phyloP scores from a whole-genome alignment of 768 basidiomycete species.

The Suillus variegatus region DNA sequence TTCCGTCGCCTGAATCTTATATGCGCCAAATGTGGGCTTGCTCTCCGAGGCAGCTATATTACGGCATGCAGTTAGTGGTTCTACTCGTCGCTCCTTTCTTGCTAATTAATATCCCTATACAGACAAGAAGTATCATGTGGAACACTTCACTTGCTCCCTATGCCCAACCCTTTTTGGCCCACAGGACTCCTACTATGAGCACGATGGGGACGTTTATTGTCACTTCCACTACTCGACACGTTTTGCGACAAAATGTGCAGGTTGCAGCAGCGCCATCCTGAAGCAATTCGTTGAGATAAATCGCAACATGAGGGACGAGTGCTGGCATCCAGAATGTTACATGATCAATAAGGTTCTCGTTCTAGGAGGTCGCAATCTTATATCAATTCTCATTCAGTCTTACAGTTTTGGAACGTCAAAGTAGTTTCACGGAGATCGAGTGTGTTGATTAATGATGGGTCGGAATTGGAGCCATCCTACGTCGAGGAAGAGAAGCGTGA shows the following conservation, averaged over 20 bases:
- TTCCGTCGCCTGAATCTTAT: conserved; percentile 95
- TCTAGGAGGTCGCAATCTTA: conserved; percentile 12
- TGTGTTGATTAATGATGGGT: conserved; percentile 55
- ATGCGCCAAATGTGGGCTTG: conserved; percentile 94
- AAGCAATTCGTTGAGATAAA: conserved; percentile 99
- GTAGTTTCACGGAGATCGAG: conserved; percentile 75
- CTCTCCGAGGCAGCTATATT: conserved; percentile 95
- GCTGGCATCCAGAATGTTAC: conserved; percentile 99
- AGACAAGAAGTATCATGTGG: conserved; percentile 99
- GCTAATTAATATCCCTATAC: conserved; percentile 21
- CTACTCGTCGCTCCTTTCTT: conserved; percentile 10
- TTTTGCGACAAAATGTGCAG: conserved; percentile 98
- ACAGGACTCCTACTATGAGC: conserved; percentile 99
- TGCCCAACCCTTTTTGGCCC: conserved; percentile 96
- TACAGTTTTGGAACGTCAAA: conserved; percentile 99
- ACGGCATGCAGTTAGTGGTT: conserved; percentile 90
- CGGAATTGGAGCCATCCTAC: conserved; percentile 55
- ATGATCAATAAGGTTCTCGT: conserved; percentile 95
- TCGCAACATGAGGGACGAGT: conserved; percentile 96
- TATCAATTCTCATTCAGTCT: conserved; percentile 4
- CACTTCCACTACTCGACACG: conserved; percentile 99
- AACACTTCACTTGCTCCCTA: conserved; percentile 98
- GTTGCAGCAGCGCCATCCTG: conserved; percentile 94
- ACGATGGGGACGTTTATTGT: conserved; percentile 96
- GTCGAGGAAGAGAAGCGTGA: conserved; percentile 80